phyloP scores from a whole-genome alignment of 2,329 filamentous ascomycete genomes.

The Pseudocercospora crystallina region DNA sequence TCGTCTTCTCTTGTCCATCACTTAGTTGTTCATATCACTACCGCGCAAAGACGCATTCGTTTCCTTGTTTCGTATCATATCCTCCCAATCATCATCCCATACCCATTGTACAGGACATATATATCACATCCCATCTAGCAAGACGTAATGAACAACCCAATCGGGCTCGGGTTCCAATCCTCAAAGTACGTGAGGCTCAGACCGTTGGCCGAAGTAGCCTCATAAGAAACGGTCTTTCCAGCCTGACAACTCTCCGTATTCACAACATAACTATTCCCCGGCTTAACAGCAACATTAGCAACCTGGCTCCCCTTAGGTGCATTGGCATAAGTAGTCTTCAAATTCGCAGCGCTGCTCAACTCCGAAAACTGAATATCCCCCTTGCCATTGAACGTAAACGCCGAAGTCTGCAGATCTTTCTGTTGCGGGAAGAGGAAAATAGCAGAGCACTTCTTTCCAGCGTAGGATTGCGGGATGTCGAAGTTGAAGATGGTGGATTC shows the following conservation, averaged over 20 bases:
- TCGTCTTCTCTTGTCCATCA: too few species aligned
- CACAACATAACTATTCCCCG: constrained; percentile 18
- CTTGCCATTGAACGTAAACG: constrained; percentile 36
- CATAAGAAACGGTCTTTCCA: constrained; percentile 13
- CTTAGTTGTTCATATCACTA: too few species aligned
- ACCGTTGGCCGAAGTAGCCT: constrained; percentile 12
- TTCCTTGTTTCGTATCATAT: too few species aligned
- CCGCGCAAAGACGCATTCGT: too few species aligned
- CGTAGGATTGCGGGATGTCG: constrained; percentile 56
- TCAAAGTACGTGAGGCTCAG: constrained; percentile 14
- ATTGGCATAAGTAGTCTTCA: constrained; percentile 54
- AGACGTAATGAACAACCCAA: constrained; percentile 29
- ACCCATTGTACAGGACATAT: too few species aligned
- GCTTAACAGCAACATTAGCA: constrained; percentile 2
- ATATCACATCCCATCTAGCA: constrained; percentile 28
- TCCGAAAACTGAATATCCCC: constrained; percentile 38
- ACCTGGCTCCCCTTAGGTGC: not conserved
- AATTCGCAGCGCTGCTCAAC: constrained; percentile 24
- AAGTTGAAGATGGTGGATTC: constrained; percentile 68
- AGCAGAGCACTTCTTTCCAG: constrained; percentile 49
- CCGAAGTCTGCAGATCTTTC: constrained; percentile 37
- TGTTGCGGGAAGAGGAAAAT: constrained; percentile 46
- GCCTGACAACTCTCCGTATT: constrained; percentile 16
- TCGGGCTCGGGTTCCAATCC: constrained; percentile 25
- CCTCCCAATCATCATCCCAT: too few species aligned